Base-by-base conservation (phyloP, 1,284 basidiomycete species). In the Apiotrichum gracile region DNA sequence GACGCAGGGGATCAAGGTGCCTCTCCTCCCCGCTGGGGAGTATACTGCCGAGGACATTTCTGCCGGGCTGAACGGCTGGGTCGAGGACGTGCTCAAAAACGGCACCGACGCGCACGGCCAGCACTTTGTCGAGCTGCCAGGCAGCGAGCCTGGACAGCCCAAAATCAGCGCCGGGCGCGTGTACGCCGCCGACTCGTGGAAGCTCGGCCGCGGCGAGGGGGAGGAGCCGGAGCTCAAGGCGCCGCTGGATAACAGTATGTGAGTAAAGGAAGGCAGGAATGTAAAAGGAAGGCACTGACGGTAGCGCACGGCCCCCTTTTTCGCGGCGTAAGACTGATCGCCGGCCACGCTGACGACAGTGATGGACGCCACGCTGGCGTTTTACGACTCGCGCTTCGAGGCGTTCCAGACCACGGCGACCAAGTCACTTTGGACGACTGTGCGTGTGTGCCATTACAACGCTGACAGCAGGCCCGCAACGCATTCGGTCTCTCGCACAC, bases 241-340 rank as follows among this genome's bases (percentile, higher is more conserved):
- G 29, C 40, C 29, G 3, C 51, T 57, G 4, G 47, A 56, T n/a
- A 61, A 51, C 34, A 54, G 61, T 37, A 12, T 55, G 70, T 70
- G 40, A 52, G 68, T 58, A 7, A 3, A 13, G 4, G 8, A 6
- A 17, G 13, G 16, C 10, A 9, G n/a, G n/a, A n/a, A n/a, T n/a
- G 16, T 29, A 5, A n/a, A 12, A 29, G 7, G 12, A 21, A 5
- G 7, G 6, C n/a, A 42, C 53, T 58, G 42, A 60, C 51, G 4
- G 4, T 41, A 65, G 64, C 13, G 50, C 62, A 12, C 54, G 54
- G 12, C 62, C 68, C 3, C 70, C 70, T 1, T 72, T 70, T 55
- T 35, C 47, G 1, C 55, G 70, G 39, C 44, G 69, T 72, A 41
- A 37, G 67, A 54, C 7, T n/a, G 3, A 29, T 19, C 16, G 27